phyloP scores from a whole-genome alignment of 106 monocot genomes.

The Alisma plantagoaquatica region DNA sequence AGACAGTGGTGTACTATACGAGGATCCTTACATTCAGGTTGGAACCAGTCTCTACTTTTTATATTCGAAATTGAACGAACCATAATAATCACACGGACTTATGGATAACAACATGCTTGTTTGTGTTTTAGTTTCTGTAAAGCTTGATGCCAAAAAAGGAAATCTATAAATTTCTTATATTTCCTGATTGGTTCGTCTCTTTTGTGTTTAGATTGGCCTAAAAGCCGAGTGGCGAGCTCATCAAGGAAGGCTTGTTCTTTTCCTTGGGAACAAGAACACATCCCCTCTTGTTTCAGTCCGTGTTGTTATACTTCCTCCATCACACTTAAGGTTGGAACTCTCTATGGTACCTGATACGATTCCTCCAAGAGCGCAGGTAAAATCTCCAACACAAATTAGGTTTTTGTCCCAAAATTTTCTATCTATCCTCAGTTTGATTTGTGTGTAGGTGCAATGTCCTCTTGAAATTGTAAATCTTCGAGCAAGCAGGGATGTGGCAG shows the following conservation, averaged over 20 bases:
- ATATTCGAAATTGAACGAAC: too few species aligned
- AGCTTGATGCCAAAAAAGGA: too few species aligned
- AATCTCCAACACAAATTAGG: neutral
- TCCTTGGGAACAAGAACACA: slow-evolving; percentile 94
- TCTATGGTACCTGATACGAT: slow-evolving; percentile 85
- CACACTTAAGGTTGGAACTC: slow-evolving; percentile 75
- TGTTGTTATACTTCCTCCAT: slow-evolving; percentile 73
- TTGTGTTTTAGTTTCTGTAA: too few species aligned
- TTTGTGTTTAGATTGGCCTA: slow-evolving; percentile 57
- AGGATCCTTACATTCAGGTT: slow-evolving; percentile 97
- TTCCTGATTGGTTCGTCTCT: too few species aligned
- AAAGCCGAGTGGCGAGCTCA: slow-evolving; percentile 92
- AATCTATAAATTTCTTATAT: too few species aligned
- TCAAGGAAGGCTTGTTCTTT: slow-evolving; percentile 83
- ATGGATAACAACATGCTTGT: too few species aligned
- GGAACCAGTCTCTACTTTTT: too few species aligned
- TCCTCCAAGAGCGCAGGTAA: slow-evolving; percentile 98
- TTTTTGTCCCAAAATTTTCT: neutral
- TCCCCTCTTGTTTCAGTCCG: slow-evolving; percentile 67
- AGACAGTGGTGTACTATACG: slow-evolving; percentile 94
- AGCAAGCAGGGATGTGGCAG: slow-evolving; percentile 86
- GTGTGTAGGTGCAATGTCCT: slow-evolving; percentile 84
- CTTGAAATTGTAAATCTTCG: slow-evolving; percentile 83
- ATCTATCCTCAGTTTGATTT: neutral
- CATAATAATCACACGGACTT: too few species aligned